These are phyloP conservation scores for Globisporangium rhizosaccharum DNA, from an alignment of 352 stramenopile genomes.

Conservation along the genomic window DNA sequence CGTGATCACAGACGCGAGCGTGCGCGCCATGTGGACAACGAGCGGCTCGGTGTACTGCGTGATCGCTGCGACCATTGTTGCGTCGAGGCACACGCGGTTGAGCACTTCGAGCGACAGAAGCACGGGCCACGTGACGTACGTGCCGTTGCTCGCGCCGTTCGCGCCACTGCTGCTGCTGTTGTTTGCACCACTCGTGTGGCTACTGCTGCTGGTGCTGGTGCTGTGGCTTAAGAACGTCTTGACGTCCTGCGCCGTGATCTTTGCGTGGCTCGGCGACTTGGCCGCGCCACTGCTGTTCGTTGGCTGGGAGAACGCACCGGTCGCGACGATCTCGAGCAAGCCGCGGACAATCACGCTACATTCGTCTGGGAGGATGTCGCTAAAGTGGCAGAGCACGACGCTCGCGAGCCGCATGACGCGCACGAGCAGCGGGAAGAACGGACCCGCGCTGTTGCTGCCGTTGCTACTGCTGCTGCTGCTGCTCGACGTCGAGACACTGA, in stretches of 20 bases:
- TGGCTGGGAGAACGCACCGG: constrained; percentile 54
- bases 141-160: constrained; percentile 22
- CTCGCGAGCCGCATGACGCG: constrained; percentile 78
- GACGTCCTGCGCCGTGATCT: constrained; percentile 50
- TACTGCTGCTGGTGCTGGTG: constrained; percentile 13
- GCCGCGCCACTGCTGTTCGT: constrained; percentile 15
- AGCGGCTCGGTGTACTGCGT: constrained; percentile 51
- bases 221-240: constrained; percentile 59
- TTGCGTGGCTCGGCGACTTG: constrained; percentile 47
- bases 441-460: constrained; percentile 20
- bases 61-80: constrained; percentile 65
- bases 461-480: constrained; percentile 37
- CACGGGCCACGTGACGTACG: constrained; percentile 83
- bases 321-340: constrained; percentile 77
- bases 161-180: constrained; percentile 14
- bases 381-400: constrained; percentile 75
- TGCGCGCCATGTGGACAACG: constrained; percentile 50
- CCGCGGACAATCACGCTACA: constrained; percentile 56
- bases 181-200: constrained; percentile 16
- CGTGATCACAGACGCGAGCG: constrained; percentile 71
- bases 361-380: constrained; percentile 53
- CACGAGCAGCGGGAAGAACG: constrained; percentile 79
- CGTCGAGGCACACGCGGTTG: constrained; percentile 63
- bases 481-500: constrained; percentile 4
- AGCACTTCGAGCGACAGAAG: constrained; percentile 78